Evolutionary conservation across 148 eudicot genomes (phyloP), one percentile per base, ranked within the genome.

Genomic region (Diospyros kaki): DNA sequence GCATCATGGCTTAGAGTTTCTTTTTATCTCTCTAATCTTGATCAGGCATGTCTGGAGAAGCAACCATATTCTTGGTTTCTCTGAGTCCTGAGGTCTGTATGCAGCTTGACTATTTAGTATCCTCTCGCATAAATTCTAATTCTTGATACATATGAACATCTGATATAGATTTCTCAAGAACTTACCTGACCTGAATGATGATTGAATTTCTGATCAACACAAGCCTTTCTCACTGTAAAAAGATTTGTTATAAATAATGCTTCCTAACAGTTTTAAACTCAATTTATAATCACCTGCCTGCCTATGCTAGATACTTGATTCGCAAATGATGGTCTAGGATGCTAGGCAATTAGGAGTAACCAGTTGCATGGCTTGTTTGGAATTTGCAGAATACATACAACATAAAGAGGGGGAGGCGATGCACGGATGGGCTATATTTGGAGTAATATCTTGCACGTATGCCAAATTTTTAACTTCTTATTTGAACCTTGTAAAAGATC

Each of bases 391-490:
- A 65, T 82, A 81, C 71, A 78, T 46, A 64, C 98, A 94, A 78
- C 75, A 59, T 76, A 78, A 75, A 68, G 86, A 81, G 65, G 89
- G 83, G 52, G 83, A 78, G 64, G 78, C 89, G 59, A 80, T 79
- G 17, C 82, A 76, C 85, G 97, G 98, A 84, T 94, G 98, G 97
- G 92, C 97, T 78, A 77, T 81, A 75, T 94, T 88, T 82, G 98
- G 98, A 76, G 80, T 94, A 52, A 9, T 90, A 64, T 83, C 92
- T 58, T 88, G 92, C 93, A 78, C 83, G 98, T 94, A 90, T 73
- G 86, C 75, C 62, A 14, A 46, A 28, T 28, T 59, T 78, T 73
- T 52, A 40, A 46, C 46, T 58, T 40, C 56, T 60, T 58, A 5
- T 48, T 62, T 14, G 9, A 56, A 43, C 3, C 28, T 28, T 28